Base-by-base conservation (phyloP, 345 rosid genomes). In the Cardamine chenopodiifolia region DNA sequence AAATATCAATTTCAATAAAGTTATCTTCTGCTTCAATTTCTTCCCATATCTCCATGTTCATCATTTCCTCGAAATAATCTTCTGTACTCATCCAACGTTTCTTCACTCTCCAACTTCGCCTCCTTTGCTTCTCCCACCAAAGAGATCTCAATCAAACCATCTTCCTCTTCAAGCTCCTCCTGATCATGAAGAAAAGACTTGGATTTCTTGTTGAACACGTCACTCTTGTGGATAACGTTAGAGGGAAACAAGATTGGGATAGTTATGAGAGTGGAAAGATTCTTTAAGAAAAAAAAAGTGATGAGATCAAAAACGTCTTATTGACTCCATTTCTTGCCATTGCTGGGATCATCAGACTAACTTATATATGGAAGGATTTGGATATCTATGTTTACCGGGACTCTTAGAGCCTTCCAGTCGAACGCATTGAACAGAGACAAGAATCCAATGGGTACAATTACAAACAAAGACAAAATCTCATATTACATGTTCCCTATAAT, bases 1-100 rank as follows among this genome's bases (percentile, higher is more conserved):
- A 84, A 68, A 91, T 87, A 76, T 91, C 93, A 72, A 91, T 86
- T 73, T 91, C 97, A 70, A 91, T 85, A 70, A 91, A 72, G 67
- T 85, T 87, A 19, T 88, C 96, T 47, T 91, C 97, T 22, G 69
- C 64, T 61, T 86, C 97, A 68, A 79, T 67, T 37, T 89, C 90
- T 78, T 80, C 83, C 50, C 77, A 60, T 6, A 81, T 58, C 67
- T 90, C 88, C 81, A 62, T 71, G 31, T 79, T 64, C 37, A 40
- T 76, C 68, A 64, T 47, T 54, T 71, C 68, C 49, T 70, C 59
- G 40, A 54, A 69, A 26, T 70, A 55, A 39, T 84, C 85, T 49
- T 77, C 80, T 45, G 71, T 84, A 32, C 67, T 68, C 54, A 79
- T 64, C 70, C 31, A 37, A 62, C 5, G 40, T 15, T 67, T 81